A percentile compares a stretch with the other conserved stretches of the same genome.
Evolutionary conservation across 73 alveolate genomes (phyloP).

Genomic region (Tetrahymena thermophila): DNA sequence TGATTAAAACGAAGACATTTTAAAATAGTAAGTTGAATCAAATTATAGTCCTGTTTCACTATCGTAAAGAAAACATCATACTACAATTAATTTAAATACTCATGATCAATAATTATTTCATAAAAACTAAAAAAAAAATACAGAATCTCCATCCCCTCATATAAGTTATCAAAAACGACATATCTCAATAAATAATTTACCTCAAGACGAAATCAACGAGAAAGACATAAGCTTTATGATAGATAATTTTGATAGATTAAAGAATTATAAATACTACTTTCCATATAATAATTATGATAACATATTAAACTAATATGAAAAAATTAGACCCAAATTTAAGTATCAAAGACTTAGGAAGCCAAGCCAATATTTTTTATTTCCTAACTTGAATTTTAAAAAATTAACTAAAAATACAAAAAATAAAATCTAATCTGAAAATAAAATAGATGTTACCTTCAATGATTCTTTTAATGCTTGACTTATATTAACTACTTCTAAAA

Average conservation of each 20-base stretch:
- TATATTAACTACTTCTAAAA: too few species aligned
- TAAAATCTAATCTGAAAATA: background rate
- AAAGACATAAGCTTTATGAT: background rate
- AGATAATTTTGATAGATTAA: background rate
- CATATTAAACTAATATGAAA: background rate
- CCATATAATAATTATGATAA: background rate
- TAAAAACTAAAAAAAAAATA: background rate
- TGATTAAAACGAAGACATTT: background rate
- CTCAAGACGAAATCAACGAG: background rate
- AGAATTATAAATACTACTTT: background rate
- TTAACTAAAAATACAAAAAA: background rate
- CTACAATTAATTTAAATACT: background rate
- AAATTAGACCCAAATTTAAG: background rate
- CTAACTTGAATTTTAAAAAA: background rate
- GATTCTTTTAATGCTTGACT: background rate
- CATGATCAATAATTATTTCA: background rate
- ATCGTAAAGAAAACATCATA: background rate
- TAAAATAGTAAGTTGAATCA: background rate
- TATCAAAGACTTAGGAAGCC: background rate
- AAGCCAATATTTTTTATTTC: background rate
- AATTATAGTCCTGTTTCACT: background rate
- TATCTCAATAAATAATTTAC: background rate
- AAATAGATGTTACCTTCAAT: background rate
- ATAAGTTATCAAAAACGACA: background rate
- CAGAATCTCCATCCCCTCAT: background rate